phyloP scores from a whole-genome alignment of 2,329 filamentous ascomycete genomes.

The Talaromyces sp. region DNA sequence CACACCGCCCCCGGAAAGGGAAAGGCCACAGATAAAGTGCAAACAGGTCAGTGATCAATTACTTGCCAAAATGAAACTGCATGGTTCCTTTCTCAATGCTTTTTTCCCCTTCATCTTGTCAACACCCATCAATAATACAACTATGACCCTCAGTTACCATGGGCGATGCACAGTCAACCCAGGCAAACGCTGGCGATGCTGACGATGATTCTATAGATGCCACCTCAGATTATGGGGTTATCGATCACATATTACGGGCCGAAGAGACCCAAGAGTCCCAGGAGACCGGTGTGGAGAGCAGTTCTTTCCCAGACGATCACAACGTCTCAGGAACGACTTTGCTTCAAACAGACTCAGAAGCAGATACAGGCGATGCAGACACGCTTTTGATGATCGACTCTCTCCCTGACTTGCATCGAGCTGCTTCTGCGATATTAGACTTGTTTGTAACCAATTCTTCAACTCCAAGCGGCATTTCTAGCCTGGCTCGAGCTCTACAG shows the following conservation, averaged over 20 bases:
- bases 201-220: not conserved
- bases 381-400: conserved; percentile 33
- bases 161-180: conserved; percentile 6
- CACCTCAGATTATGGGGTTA: not conserved
- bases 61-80: not conserved
- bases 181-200: not conserved
- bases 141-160: not conserved
- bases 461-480: conserved; percentile 22
- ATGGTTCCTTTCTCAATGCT: not conserved
- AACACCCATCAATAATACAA: not conserved
- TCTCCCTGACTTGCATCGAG: conserved; percentile 33
- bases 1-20: not conserved
- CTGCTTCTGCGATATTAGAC: conserved; percentile 31
- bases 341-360: conserved; percentile 24
- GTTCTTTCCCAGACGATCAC: conserved; percentile 12
- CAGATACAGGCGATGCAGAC: conserved; percentile 27
- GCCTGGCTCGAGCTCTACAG: conserved; percentile 26
- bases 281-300: not conserved
- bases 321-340: conserved; percentile 32
- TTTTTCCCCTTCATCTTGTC: not conserved
- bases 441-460: conserved; percentile 28
- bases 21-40: not conserved
- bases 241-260: not conserved
- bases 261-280: conserved; percentile 7
- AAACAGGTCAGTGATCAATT: conserved; percentile 8